Evolutionary conservation across 2,329 filamentous ascomycete species (phyloP).

Genomic region (Trichoderma gracile): DNA sequence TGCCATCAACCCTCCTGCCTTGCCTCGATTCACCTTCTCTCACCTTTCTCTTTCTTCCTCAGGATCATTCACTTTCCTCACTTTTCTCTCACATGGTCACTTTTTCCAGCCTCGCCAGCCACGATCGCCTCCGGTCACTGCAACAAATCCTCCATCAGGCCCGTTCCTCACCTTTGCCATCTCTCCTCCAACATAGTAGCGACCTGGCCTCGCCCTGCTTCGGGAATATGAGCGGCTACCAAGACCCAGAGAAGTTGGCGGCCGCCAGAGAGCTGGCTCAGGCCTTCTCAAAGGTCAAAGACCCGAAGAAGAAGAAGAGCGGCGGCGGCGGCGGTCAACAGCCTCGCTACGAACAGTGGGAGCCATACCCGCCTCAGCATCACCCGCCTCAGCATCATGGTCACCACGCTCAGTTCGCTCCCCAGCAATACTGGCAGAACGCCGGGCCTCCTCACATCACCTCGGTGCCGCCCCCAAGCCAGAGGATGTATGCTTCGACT

Average conservation of each 20-base stretch:
- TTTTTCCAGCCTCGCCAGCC: neutral
- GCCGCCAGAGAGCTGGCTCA: conserved; percentile 35
- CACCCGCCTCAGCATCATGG: neutral
- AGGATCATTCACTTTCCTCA: no score
- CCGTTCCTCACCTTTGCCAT: neutral
- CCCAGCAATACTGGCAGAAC: neutral
- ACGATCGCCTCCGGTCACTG: no score
- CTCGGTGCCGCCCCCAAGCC: conserved; percentile 28
- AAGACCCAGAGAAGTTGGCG: conserved; percentile 33
- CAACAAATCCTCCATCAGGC: no score
- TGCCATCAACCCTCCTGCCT: neutral
- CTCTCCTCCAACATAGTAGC: neutral
- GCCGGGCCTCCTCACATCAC: neutral
- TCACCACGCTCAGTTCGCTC: neutral
- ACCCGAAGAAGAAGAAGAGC: neutral
- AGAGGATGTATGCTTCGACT: conserved; percentile 27
- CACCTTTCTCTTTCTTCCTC: neutral
- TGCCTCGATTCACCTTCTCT: neutral
- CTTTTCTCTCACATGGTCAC: neutral
- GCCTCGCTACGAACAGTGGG: neutral
- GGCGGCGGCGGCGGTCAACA: neutral
- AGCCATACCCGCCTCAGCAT: neutral
- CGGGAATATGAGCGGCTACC: conserved; percentile 30
- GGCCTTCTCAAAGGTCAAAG: conserved; percentile 31
- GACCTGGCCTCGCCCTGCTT: no score